Evolutionary conservation across 2,329 filamentous ascomycete species (phyloP).

Genomic region (Huntiella abstrusa): DNA sequence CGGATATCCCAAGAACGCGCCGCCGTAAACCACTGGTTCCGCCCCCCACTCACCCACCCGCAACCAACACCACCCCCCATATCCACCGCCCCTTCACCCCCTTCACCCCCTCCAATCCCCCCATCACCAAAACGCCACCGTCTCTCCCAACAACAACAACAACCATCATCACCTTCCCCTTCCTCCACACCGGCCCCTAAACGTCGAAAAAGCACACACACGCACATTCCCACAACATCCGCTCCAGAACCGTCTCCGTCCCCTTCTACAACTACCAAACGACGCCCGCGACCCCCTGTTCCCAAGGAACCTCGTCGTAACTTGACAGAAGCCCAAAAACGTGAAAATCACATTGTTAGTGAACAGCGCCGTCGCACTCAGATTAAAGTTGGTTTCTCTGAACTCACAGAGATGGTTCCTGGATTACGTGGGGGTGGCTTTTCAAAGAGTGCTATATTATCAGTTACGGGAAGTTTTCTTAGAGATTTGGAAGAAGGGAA

Average conservation of each 20-base stretch:
- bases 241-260: constrained; percentile 17
- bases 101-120: background rate
- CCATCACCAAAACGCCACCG: constrained; percentile 6
- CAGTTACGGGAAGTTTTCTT: constrained; percentile 61
- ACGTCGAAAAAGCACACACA: background rate
- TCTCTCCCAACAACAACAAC: background rate
- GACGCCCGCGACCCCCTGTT: constrained; percentile 16
- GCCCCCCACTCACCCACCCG: background rate
- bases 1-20: background rate
- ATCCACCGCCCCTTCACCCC: no score
- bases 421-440: constrained; percentile 54
- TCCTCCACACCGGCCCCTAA: background rate
- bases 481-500: constrained; percentile 55
- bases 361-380: constrained; percentile 72
- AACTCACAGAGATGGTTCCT: constrained; percentile 59
- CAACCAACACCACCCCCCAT: background rate
- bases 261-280: constrained; percentile 23
- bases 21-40: background rate
- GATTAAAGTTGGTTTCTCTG: constrained; percentile 67
- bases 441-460: constrained; percentile 66
- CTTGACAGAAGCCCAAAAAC: constrained; percentile 62
- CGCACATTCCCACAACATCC: background rate
- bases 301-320: constrained; percentile 44
- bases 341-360: constrained; percentile 70
- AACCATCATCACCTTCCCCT: background rate